Evolutionary conservation across 208 protist genomes (phyloP), one percentile per base, ranked within the genome.

Genomic region (Leishmania tropica): DNA sequence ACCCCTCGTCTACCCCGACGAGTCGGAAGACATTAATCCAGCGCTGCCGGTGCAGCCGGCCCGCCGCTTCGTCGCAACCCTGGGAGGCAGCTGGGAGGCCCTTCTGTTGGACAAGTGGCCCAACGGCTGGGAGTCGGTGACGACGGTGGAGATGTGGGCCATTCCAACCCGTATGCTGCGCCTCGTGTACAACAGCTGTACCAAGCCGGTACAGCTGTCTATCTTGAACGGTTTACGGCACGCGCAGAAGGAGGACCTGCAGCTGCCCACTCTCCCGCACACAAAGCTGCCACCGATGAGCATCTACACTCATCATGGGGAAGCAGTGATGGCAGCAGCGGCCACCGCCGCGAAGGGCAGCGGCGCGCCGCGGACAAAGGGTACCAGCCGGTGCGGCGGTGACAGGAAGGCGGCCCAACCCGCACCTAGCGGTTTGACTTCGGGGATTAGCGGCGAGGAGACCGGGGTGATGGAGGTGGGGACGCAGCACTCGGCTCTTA

Each of bases 51-150:
- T 84, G 58, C 88, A 89, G 65, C 85, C 88, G 1, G 81, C 85
- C 47, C 90, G 87, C 73, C 88, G 80, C 71, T 93, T 96, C 81
- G 64, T 88, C 45, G 88, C 78, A 68, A 89, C 92, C 0, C 75
- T 95, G 2, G 95, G 90, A 64, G 95, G 95, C 45, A 88, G 86
- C 72, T 98, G 95, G 93, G 93, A 96, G 78, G 95, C 93, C 5
- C 87, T 98, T 31, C 86, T 98, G 64, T 42, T 91, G 56, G 93
- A 96, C 35, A 98, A 98, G 87, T 98, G 95, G 93, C 93, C 90
- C 35, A 91, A 89, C 78, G 93, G 95, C 45, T 98, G 93, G 93
- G 91, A 96, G 82, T 88, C 93, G 47, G 90, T 87, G 48, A 90
- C 89, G 17, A 94, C 91, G 24, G 91, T 96, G 64, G 89, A 95